Evolutionary conservation across 2,329 filamentous ascomycete species (phyloP).

Genomic region (Alternaria viburni): DNA sequence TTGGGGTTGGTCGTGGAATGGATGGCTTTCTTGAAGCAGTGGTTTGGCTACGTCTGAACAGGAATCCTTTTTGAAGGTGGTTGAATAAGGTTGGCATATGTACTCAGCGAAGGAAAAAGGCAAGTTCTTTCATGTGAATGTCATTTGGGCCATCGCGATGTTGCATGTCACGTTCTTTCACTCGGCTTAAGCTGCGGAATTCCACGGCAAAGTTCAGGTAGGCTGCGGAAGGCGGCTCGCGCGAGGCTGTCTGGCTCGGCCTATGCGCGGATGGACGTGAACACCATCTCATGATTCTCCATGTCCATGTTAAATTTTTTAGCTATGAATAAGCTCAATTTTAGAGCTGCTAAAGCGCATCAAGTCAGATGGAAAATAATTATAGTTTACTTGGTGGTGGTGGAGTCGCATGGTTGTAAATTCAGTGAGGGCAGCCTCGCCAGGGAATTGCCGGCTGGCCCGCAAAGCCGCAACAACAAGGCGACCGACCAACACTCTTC

Average conservation of each 20-base stretch:
- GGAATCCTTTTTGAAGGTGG: neutral
- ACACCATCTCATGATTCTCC: neutral
- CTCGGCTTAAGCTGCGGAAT: constrained; percentile 26
- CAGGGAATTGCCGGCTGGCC: neutral
- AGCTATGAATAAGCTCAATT: neutral
- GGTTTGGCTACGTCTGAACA: neutral
- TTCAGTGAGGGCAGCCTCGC: neutral
- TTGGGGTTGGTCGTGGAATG: neutral
- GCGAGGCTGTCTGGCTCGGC: neutral
- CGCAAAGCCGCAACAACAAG: neutral
- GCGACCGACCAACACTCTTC: neutral
- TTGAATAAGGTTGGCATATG: neutral
- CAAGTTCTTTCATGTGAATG: neutral
- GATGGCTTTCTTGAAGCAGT: neutral
- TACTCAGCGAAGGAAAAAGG: neutral
- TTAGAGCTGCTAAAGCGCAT: neutral
- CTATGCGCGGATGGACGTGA: neutral
- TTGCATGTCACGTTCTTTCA: constrained; percentile 6
- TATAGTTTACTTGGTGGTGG: no score
- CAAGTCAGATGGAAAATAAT: neutral
- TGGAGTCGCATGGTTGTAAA: neutral
- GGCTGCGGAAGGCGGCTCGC: neutral
- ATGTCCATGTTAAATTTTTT: neutral
- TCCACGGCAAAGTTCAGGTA: constrained; percentile 14
- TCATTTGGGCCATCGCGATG: neutral